phyloP scores from a whole-genome alignment of 176 grass and related monocot genomes.

The Phyllostachys edulis region DNA sequence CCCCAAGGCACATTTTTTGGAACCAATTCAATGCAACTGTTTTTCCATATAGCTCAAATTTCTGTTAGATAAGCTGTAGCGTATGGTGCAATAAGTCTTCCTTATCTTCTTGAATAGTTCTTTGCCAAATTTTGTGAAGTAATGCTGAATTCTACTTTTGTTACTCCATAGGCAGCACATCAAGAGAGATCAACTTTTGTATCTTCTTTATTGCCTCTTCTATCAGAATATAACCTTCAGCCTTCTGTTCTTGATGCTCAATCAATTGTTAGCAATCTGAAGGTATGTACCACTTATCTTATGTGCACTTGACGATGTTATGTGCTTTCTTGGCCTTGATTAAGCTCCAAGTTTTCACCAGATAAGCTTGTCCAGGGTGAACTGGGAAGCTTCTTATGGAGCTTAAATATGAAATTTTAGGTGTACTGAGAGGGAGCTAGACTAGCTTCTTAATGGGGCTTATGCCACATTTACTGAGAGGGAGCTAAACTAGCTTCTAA shows the following conservation, averaged over 20 bases:
- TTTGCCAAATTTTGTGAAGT: conserved; percentile 16
- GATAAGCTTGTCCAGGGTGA: background rate
- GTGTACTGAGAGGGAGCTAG: conserved; percentile 15
- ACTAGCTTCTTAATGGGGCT: background rate
- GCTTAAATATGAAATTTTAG: background rate
- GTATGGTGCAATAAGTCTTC: background rate
- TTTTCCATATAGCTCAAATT: background rate
- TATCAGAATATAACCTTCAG: conserved; percentile 74
- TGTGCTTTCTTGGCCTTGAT: conserved; percentile 20
- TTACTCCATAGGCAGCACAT: conserved; percentile 69
- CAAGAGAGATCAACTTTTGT: conserved; percentile 94
- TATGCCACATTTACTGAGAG: background rate
- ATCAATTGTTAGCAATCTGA: conserved; percentile 85
- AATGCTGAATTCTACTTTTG: conserved; percentile 28
- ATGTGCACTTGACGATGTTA: background rate
- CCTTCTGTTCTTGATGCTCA: conserved; percentile 86
- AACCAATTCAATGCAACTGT: background rate
- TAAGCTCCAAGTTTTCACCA: conserved; percentile 7
- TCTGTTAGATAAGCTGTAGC: background rate
- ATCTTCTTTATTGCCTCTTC: conserved; percentile 86
- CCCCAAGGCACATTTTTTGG: background rate
- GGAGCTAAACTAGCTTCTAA: conserved; percentile 11
- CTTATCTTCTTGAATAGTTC: conserved; percentile 3
- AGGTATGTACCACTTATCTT: conserved; percentile 49
- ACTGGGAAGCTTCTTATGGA: background rate